These are phyloP conservation scores for Diaporthe ampelina DNA, from an alignment of 2,329 filamentous ascomycete species.

Conservation along the genomic window DNA sequence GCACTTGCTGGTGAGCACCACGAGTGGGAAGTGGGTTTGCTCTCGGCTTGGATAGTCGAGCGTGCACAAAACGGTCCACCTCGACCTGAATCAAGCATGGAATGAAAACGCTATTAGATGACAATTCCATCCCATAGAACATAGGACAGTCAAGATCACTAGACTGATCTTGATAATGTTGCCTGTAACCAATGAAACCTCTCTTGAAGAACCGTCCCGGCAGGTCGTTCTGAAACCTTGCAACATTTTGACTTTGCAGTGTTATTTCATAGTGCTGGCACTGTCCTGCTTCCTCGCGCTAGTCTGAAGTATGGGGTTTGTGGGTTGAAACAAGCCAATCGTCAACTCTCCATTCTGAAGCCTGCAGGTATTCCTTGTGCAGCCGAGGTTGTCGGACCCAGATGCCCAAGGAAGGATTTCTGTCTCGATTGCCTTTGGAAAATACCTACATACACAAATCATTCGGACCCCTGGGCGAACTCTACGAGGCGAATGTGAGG, in stretches of 20 bases:
- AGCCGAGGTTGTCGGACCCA: slow-evolving; percentile 14
- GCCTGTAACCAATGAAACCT: not conserved
- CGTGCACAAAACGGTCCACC: not conserved
- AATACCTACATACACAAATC: not conserved
- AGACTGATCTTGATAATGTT: not conserved
- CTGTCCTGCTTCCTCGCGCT: slow-evolving; percentile 1
- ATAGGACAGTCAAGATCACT: not conserved
- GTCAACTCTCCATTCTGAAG: slow-evolving; percentile 16
- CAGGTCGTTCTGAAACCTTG: slow-evolving; percentile 4
- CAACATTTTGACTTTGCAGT: not conserved
- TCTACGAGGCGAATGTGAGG: not conserved
- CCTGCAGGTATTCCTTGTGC: slow-evolving; percentile 5
- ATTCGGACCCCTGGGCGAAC: not conserved
- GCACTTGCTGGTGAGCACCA: not conserved
- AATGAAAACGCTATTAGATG: not conserved
- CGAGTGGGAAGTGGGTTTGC: not conserved
- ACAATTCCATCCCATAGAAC: not conserved
- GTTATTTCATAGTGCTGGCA: not conserved
- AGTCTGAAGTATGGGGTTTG: slow-evolving; percentile 23
- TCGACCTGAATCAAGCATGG: not conserved
- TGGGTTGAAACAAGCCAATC: slow-evolving; percentile 11
- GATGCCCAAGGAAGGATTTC: slow-evolving; percentile 3
- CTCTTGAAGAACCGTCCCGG: not conserved
- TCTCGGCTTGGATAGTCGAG: not conserved
- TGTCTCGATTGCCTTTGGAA: not conserved